Conservation (phyloP, 2,329 filamentous ascomycete species). For the Cladosporium oxysporum region DNA sequence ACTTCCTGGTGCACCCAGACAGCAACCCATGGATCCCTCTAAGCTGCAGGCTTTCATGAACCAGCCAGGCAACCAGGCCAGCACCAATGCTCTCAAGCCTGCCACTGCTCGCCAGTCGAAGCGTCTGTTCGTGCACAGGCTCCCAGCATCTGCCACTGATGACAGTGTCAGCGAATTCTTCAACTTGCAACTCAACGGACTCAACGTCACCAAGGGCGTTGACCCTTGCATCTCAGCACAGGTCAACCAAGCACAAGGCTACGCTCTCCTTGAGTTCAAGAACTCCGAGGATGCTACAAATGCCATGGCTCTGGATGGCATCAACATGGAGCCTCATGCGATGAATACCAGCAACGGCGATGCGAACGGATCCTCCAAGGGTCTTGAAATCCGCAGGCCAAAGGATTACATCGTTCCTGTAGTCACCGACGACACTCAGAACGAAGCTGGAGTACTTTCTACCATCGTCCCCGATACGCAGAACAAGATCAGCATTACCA, state of each 20-base stretch:
- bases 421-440: slow-evolving; percentile 69
- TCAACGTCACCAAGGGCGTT: slow-evolving; percentile 81
- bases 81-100: slow-evolving; percentile 81
- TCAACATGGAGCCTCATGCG: slow-evolving; percentile 74
- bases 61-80: slow-evolving; percentile 71
- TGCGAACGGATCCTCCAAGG: slow-evolving; percentile 55
- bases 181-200: slow-evolving; percentile 93
- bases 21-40: slow-evolving; percentile 92
- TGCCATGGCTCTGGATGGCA: slow-evolving; percentile 85
- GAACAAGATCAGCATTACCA: slow-evolving; percentile 91
- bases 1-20: slow-evolving; percentile 88
- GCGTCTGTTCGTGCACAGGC: slow-evolving; percentile 83
- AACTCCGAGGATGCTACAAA: slow-evolving; percentile 84
- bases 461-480: slow-evolving; percentile 84
- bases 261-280: slow-evolving; percentile 90
- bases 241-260: slow-evolving; percentile 74
- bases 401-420: slow-evolving; percentile 97
- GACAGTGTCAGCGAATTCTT: slow-evolving; percentile 82
- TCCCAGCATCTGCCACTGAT: slow-evolving; percentile 72
- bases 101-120: slow-evolving; percentile 93
- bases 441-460: slow-evolving; percentile 75
- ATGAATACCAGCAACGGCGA: slow-evolving; percentile 52
- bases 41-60: slow-evolving; percentile 96
- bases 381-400: slow-evolving; percentile 78
- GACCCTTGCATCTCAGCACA: slow-evolving; percentile 87